Evolutionary conservation across 2,329 filamentous ascomycete genomes (phyloP), one percentile per base, ranked within the genome.

Genomic region (Penicillium glabrum): DNA sequence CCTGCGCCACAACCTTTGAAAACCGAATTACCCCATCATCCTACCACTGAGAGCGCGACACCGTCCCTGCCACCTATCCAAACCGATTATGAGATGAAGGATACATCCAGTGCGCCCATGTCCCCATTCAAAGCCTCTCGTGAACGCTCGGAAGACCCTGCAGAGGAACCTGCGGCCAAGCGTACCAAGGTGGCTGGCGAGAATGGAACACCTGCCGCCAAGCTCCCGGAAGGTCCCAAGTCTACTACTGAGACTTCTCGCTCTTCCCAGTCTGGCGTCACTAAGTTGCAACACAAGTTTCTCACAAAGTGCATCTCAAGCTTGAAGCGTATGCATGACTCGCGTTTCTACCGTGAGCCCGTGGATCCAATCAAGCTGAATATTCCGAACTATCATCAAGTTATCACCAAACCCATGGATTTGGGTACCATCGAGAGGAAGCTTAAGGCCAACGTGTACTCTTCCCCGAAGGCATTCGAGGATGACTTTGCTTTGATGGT

Each of bases 301-400:
- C 61, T 79, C 31, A 58, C 66, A 5, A 76, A 75, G 61, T 67
- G 63, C n/a, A 60, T 79, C 26, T 67, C 71, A 56, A 77, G 63
- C 59, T 63, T 93, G 55, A 96, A 96, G 78, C 95, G 96, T 75
- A 93, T 91, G 46, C 91, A 93, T 71, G 86, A 88, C 58, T 90
- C 93, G 2, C 77, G 78, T 7, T 84, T 88, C 53, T 98, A 96
- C 78, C 83, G 86, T 61, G 83, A 87, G 43, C 88, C 95, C 0
- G 95, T 98, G 8, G 83, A 90, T 70, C 84, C 83, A 39, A 78
- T 93, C 24, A 90, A 89, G 74, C 83, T 96, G 41, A 81, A 79
- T 27, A 86, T 98, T 41, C 91, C 90, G 53, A 86, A 86, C 2
- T 89, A 91, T 61, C 90, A 89, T 61, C 79, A 84, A 1, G 80